phyloP scores from a whole-genome alignment of 192 early-diverging fungal species.

The Entophlyctis helioformis region DNA sequence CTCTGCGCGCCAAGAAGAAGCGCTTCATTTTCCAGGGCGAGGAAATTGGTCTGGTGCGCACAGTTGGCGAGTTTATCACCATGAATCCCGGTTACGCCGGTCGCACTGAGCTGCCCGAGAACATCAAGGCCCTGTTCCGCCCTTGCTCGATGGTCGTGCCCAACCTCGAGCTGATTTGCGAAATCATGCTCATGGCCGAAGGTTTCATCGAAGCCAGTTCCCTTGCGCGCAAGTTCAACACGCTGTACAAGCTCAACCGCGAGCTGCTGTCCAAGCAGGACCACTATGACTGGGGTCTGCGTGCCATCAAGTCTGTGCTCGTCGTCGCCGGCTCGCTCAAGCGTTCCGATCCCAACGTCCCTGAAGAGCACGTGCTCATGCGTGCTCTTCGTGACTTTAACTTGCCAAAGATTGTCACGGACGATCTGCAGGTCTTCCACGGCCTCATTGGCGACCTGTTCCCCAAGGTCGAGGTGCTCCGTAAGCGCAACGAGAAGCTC shows the following conservation, averaged over 20 bases:
- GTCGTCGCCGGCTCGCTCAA: slow-evolving; percentile 54
- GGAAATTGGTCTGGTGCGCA: slow-evolving; percentile 40
- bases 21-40: slow-evolving; percentile 58
- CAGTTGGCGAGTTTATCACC: slow-evolving; percentile 51
- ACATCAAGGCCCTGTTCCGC: slow-evolving; percentile 56
- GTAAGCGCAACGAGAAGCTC: slow-evolving; percentile 45
- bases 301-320: slow-evolving; percentile 55
- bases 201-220: slow-evolving; percentile 53
- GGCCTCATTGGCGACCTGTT: slow-evolving; percentile 54
- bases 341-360: slow-evolving; percentile 43
- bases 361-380: slow-evolving; percentile 56
- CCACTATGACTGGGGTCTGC: slow-evolving; percentile 59
- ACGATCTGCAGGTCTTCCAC: slow-evolving; percentile 55
- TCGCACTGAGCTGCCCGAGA: slow-evolving; percentile 53
- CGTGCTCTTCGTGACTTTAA: slow-evolving; percentile 57
- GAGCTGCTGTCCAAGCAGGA: slow-evolving; percentile 57
- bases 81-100: slow-evolving; percentile 61
- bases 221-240: slow-evolving; percentile 52
- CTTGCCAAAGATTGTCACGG: slow-evolving; percentile 52
- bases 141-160: slow-evolving; percentile 57
- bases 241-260: slow-evolving; percentile 48
- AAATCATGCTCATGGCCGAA: slow-evolving; percentile 65
- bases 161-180: slow-evolving; percentile 53
- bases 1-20: slow-evolving; percentile 47
- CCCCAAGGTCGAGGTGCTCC: slow-evolving; percentile 46